Evolutionary conservation across 2,329 filamentous ascomycete genomes (phyloP), one percentile per base, ranked within the genome.

Genomic region (Albophoma yamanashiensis): DNA sequence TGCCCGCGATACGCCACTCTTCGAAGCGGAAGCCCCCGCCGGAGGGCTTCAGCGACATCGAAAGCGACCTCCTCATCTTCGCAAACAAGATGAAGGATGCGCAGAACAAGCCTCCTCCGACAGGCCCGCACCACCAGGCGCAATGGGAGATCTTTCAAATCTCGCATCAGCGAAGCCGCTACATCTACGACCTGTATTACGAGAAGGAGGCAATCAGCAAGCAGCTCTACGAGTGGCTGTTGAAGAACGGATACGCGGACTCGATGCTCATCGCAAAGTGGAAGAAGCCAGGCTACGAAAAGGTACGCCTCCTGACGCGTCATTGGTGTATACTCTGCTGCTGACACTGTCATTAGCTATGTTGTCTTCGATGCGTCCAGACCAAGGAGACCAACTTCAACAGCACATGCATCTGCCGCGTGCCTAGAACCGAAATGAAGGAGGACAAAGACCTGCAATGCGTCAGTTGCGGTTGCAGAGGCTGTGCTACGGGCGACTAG

Each of bases 381-480:
- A 97, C 94, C n/a, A 97, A 97, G 75, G 94, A 99, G 80, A 99
- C 94, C 38, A 99, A 99, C 75, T 99, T 97, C 79, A 94, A 93
- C 74, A 89, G 91, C 64, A 99, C 93, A 0, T 99, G 94, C 73
- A 94, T 99, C 69, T 99, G 94, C 74, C 89, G 94, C 58, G 93
- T 99, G 57, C 94, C 94, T 1, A 88, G 89, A 71, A 88, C 91
- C 39, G 85, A 95, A 73, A 76, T 99, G 70, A 96, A 96, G 75
- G 92, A 96, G 69, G 87, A 91, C 50, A 89, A 94, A 72, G 89
- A 90, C 43, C 87, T 97, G 39, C 89, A 97, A 74, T 99, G 94
- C 71, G 91, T 97, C 58, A 96, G 85, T 75, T 99, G 94, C 74
- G 94, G 94, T 11, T 99, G 94, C 74, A 82, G 90, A 69, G 93